phyloP scores from a whole-genome alignment of 2,329 filamentous ascomycete genomes.

The Pestalotiopsis sp. region DNA sequence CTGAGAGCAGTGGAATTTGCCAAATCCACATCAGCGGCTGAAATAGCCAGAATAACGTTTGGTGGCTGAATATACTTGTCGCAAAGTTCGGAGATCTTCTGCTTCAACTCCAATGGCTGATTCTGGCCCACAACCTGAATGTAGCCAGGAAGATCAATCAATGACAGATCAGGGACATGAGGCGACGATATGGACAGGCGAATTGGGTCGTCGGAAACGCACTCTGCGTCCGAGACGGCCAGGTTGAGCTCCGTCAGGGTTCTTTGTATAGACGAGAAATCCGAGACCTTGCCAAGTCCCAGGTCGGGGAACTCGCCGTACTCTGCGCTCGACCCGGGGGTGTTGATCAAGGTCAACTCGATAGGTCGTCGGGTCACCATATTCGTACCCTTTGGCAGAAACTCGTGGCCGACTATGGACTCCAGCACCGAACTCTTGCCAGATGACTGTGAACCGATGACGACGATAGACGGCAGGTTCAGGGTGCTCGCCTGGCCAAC shows the following conservation, averaged over 20 bases:
- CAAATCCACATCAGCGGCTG: conserved; percentile 94
- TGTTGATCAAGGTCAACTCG: conserved; percentile 94
- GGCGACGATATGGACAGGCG: conserved; percentile 95
- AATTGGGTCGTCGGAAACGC: conserved; percentile 95
- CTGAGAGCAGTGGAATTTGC: conserved; percentile 93
- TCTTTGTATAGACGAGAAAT: conserved; percentile 89
- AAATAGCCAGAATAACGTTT: conserved; percentile 96
- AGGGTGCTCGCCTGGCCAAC: conserved; percentile 90
- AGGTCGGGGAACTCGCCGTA: conserved; percentile 97
- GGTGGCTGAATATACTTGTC: conserved; percentile 98
- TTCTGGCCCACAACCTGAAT: conserved; percentile 94
- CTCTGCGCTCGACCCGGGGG: conserved; percentile 81
- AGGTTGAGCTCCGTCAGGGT: conserved; percentile 94
- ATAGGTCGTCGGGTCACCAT: conserved; percentile 98
- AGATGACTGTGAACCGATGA: conserved; percentile 97
- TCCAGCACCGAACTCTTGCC: conserved; percentile 98
- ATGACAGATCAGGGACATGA: conserved; percentile 89
- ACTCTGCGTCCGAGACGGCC: conserved; percentile 87
- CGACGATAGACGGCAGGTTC: conserved; percentile 94
- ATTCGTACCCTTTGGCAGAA: conserved; percentile 95
- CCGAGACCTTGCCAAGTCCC: conserved; percentile 84
- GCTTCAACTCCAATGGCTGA: conserved; percentile 88
- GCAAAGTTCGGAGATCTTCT: conserved; percentile 93
- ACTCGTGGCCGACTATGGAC: conserved; percentile 96
- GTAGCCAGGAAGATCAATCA: conserved; percentile 96